Base-by-base conservation (phyloP, 305 asterid species). In the Lippia alba region DNA sequence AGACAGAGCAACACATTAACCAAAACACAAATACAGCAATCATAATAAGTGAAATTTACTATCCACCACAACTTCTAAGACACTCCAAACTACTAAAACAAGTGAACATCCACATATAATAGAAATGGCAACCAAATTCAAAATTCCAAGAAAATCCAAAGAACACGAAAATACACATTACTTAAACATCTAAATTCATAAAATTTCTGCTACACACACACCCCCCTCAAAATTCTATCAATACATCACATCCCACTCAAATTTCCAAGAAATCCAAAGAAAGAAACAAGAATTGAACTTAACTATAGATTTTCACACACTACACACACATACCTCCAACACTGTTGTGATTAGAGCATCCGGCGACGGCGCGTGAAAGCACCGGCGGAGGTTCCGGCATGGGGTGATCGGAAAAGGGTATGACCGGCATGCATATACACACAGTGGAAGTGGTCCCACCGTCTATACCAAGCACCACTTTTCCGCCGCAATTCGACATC, bases 281-380 rank as follows among this genome's bases (percentile, higher is more conserved):
- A 46, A 14, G 14, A 12, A 46, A 46, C 53, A 46, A 46, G 4
- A 24, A 24, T 24, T 24, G 30, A 12, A 46, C 53, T 11, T 36
- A 36, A 4, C 6, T 36, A 36, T 36, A 44, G 14, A 44, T 14
- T 44, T 2, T 44, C 49, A 56, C 18, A 45, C 20, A 12, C 0
- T 4, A 59, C 39, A 16, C 3, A 71, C 8, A 63, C 7, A 62
- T 66, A 91, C 97, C 96, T 65, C 97, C 97, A 59, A 91, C 97
- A 46, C 97, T 89, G 72, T 91, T 91, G 79, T 91, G 96, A 36
- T 89, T 91, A 41, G 97, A 89, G 80, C 92, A 89, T 53, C 97
- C 97, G 48, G 94, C 94, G 15, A 89, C 81, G 12, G 97, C 82
- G 12, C 96, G 91, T 17, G 97, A 86, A 12, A 89, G 89, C 11